Base-by-base conservation (phyloP, 768 basidiomycete genomes). In the Boletus tomentosulus region DNA sequence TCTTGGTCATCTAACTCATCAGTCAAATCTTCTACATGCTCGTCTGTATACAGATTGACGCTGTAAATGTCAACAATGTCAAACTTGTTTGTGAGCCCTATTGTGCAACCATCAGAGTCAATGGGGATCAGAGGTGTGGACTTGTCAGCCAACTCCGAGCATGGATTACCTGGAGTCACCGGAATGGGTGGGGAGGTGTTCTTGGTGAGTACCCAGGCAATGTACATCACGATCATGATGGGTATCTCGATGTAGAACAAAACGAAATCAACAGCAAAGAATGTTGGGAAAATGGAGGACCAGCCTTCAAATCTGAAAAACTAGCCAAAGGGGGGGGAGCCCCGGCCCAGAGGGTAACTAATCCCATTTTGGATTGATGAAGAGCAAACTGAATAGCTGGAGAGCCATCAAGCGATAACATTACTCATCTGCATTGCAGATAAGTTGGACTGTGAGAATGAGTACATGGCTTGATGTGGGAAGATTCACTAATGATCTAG, bases 241-340 rank as follows among this genome's bases (percentile, higher is more conserved):
- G 87, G 87, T 46, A 93, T 76, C 66, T 93, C 84, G 63, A 92
- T 72, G 73, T 93, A 93, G 64, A 82, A 84, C 5, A 89, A 90
- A 31, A 89, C 64, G 60, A 93, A 93, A 62, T 87, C 81, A 57
- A 87, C 68, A 0, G 74, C 57, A 13, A 78, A 75, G 66, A 92
- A 92, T 24, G 53, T 71, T 1, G 88, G 88, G 50, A 83, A 74
- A 27, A 92, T 64, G 1, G 89, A 90, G n/a, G 87, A 85, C 89
- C 90, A 93, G 52, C 91, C 91, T n/a, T n/a, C n/a, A n/a, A n/a
- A n/a, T n/a, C n/a, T n/a, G n/a, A n/a, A n/a, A n/a, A n/a, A n/a
- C n/a, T n/a, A n/a, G n/a, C n/a, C n/a, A n/a, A n/a, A n/a, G n/a
- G n/a, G n/a, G n/a, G n/a, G n/a, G n/a, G n/a, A n/a, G n/a, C n/a